A percentile compares a stretch with the other conserved stretches of the same genome.
Evolutionary conservation across 1,139 yeast species (phyloP).

Genomic region (Pneumocystis murina): DNA sequence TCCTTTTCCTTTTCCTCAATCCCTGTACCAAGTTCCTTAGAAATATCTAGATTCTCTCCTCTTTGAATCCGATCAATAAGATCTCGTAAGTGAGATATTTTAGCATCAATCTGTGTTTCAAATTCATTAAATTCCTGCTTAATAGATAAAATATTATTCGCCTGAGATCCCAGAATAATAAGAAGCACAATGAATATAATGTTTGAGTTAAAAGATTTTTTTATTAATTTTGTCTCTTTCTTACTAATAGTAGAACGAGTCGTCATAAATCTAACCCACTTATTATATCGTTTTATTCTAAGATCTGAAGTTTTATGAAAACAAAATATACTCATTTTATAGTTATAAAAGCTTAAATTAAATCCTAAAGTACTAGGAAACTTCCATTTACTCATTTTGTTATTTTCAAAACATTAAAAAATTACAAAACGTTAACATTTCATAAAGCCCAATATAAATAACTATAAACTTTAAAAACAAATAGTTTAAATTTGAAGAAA

Average conservation of each 20-base stretch:
- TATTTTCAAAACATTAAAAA: too few relatives aligned
- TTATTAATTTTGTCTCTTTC: not conserved
- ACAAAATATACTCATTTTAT: not conserved
- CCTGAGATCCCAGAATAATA: not conserved
- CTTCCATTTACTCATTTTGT: not conserved
- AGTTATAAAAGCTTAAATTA: not conserved
- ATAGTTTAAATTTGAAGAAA: not conserved
- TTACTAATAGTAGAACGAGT: not conserved
- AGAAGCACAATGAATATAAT: not conserved
- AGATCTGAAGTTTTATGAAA: not conserved
- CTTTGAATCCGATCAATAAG: constrained; percentile 8
- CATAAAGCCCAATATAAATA: not conserved
- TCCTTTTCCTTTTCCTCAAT: constrained; percentile 11
- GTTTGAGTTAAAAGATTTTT: not conserved
- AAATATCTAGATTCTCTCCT: constrained; percentile 15
- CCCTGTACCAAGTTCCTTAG: constrained; percentile 16
- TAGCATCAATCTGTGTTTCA: not conserved
- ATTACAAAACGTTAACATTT: not conserved
- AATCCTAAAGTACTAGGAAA: not conserved
- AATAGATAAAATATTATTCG: not conserved
- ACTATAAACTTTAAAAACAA: too few relatives aligned
- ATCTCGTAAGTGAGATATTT: constrained; percentile 1
- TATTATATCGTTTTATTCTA: not conserved
- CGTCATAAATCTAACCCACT: not conserved
- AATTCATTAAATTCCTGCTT: not conserved